Base-by-base conservation (phyloP, 202 grass and related monocot genomes). In the Eragrostis tef region DNA sequence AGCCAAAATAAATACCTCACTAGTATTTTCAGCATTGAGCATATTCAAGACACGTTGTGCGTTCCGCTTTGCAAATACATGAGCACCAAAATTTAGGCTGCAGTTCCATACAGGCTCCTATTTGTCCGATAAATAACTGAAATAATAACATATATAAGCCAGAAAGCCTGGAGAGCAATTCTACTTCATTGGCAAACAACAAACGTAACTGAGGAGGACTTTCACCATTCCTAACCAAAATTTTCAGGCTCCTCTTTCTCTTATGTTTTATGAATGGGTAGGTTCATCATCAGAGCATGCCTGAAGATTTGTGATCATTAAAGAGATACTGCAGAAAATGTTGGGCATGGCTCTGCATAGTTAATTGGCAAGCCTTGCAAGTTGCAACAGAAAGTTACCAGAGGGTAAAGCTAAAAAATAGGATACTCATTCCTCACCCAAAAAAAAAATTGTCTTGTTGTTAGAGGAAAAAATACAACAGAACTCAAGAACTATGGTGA, bases 331-430 rank as follows among this genome's bases (percentile, higher is more conserved):
- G 6, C 5, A 67, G 3, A 65, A 56, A 50, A 64, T 74, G 59
- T 56, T 66, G 73, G 10, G 16, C 8, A 9, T 68, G 36, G n/a
- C 43, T 7, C 15, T 29, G 44, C 43, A 29, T 51, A 62, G 11
- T 77, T 85, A 79, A 71, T n/a, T 72, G 67, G 56, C 24, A 67
- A 78, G 36, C 45, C 56, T 72, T 85, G 61, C 34, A 73, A 60
- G 57, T 60, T 60, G 22, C 22, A 6, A 6, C 24, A 24, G 17
- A 69, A 70, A 48, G 11, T 73, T 46, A 31, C 6, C 26, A 79
- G 53, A 5, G 9, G 2, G 9, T 71, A 70, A 22, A 70, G 49
- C 20, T 41, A 67, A 79, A 88, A 31, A 68, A 68, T 70, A 60
- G 6, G 64, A 41, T 34, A 74, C n/a, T 3, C 26, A 72, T 34